Base-by-base conservation (phyloP, 257 asterid genomes). In the Penstemon eatonii region DNA sequence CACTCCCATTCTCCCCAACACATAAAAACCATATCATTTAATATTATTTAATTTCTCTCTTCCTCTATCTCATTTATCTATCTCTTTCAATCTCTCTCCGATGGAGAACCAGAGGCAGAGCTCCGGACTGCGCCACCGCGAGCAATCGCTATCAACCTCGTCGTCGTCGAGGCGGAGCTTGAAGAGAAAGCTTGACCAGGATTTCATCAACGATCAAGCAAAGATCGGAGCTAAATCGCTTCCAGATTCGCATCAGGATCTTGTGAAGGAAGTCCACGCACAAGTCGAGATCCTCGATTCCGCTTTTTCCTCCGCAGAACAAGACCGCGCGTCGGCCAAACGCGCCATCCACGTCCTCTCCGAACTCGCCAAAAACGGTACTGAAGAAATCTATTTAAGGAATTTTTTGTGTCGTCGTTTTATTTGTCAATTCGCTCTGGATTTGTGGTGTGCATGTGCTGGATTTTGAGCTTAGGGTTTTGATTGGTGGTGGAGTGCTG, bases 21-120 rank as follows among this genome's bases (percentile, higher is more conserved):
- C 71, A 9, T 72, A n/a, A 64, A 13, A 13, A 68, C 66, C 49
- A 62, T 19, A 68, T 76, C 79, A 43, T 58, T 64, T 8, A 77
- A 65, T 56, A 56, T 18, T 63, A 53, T 11, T 62, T 50, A 9
- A n/a, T 36, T 57, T 41, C 63, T 39, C 74, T 80, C 80, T 79
- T 36, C 72, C 82, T 70, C 81, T 15, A 56, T 81, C 83, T 52
- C 41, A 69, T 46, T 47, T 12, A 72, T 10, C 50, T 55, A 8
- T 58, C 43, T 68, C 77, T 55, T 5, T 55, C 9, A 18, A 11
- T 19, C 60, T 63, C 59, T 19, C 76, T 58, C 73, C 53, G 68
- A 94, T 94, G 99, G 98, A 85, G 84, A 86, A 75, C 83, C 90
- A 79, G 76, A 80, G 65, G 84, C 90, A 76, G 66, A 87, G 72